Conservation (phyloP, 306 rosid species). For the Fragaria ananassa region DNA sequence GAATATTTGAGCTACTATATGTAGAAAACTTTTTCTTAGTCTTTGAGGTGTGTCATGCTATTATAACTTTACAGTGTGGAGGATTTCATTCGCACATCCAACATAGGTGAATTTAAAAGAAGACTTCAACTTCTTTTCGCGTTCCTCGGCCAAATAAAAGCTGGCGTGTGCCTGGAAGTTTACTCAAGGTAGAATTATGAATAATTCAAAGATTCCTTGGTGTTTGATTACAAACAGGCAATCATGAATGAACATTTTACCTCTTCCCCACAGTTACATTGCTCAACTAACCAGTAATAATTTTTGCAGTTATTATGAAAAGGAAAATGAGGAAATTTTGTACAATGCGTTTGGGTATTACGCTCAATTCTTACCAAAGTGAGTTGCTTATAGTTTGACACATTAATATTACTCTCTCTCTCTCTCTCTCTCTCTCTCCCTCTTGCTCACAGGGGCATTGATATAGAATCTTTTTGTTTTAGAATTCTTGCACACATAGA, state of each 20-base stretch:
- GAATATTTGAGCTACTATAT: constrained; percentile 4
- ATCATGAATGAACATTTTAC: background rate
- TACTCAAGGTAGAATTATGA: constrained; percentile 45
- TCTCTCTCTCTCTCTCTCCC: background rate
- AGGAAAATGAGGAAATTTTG: constrained; percentile 44
- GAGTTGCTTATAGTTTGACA: constrained; percentile 31
- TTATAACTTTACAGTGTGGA: constrained; percentile 59
- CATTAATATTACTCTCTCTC: background rate
- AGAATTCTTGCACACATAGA: constrained; percentile 66
- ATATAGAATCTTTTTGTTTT: constrained; percentile 17
- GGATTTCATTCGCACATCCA: constrained; percentile 78
- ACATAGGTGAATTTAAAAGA: constrained; percentile 78
- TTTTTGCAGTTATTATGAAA: constrained; percentile 45
- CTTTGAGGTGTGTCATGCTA: constrained; percentile 16
- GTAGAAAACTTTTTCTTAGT: background rate
- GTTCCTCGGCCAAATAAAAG: constrained; percentile 72
- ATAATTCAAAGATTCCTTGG: background rate
- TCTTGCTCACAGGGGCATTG: background rate
- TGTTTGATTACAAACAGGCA: background rate
- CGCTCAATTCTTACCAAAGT: constrained; percentile 81
- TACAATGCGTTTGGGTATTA: constrained; percentile 82
- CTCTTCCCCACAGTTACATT: background rate
- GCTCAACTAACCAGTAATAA: background rate
- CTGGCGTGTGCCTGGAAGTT: constrained; percentile 35
- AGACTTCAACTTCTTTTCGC: constrained; percentile 92